Evolutionary conservation across 768 basidiomycete species (phyloP).

Genomic region (Macrolepiota dolichaula): DNA sequence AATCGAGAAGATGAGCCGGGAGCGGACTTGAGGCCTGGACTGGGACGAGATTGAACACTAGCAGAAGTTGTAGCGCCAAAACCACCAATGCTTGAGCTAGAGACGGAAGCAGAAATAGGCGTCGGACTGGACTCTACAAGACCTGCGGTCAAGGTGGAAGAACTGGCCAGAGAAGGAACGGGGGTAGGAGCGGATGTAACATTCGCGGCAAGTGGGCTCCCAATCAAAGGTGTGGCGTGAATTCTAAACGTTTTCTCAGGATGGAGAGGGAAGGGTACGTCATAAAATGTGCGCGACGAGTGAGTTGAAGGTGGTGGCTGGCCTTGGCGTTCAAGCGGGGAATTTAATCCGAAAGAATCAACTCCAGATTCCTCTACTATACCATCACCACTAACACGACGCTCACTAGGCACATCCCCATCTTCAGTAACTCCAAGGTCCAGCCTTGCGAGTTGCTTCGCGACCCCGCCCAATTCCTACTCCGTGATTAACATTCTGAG

Average conservation of each 20-base stretch:
- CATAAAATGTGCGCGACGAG: background rate
- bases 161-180: background rate
- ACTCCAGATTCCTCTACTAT: background rate
- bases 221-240: slow-evolving; percentile 1
- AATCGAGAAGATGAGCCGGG: background rate
- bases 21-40: background rate
- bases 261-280: slow-evolving; percentile 5
- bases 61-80: background rate
- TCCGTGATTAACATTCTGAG: background rate
- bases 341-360: background rate
- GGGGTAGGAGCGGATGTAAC: background rate
- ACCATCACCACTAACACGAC: background rate
- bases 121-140: background rate
- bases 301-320: background rate
- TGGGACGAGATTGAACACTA: background rate
- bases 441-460: background rate
- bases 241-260: slow-evolving; percentile 8
- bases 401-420: background rate
- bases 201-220: background rate
- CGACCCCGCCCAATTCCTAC: background rate
- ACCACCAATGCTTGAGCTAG: background rate
- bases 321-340: background rate
- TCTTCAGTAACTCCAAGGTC: background rate
- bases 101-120: background rate
- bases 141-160: no score